These are phyloP conservation scores for Calcarisporium arbuscula DNA, from an alignment of 2,329 filamentous ascomycete genomes.

Conservation along the genomic window DNA sequence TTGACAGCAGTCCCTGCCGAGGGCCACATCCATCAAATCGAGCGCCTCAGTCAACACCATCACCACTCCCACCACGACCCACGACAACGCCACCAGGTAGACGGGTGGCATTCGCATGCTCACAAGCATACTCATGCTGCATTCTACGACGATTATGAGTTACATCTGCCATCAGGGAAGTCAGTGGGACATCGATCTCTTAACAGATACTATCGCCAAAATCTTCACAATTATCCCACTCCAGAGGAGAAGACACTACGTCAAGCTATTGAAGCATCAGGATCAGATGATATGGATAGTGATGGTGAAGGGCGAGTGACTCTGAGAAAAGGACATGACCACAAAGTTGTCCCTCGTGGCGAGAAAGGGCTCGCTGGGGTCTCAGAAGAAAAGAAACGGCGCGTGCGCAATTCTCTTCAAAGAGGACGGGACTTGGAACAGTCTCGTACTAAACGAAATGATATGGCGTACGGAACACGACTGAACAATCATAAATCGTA, in stretches of 20 bases:
- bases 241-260: conserved; percentile 67
- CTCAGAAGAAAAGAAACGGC: conserved; percentile 66
- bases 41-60: conserved; percentile 63
- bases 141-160: conserved; percentile 87
- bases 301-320: conserved; percentile 26
- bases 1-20: conserved; percentile 74
- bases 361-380: conserved; percentile 76
- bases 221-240: conserved; percentile 77
- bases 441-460: conserved; percentile 54
- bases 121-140: conserved; percentile 68
- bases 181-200: conserved; percentile 86
- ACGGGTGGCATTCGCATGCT: conserved; percentile 77
- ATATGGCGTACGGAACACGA: conserved; percentile 66
- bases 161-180: conserved; percentile 85
- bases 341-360: conserved; percentile 57
- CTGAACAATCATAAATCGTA: conserved; percentile 66
- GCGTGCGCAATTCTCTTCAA: conserved; percentile 60
- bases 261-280: conserved; percentile 49
- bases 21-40: conserved; percentile 62
- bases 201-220: conserved; percentile 86
- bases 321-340: conserved; percentile 24
- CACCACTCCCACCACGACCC: conserved; percentile 70
- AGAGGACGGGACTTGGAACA: conserved; percentile 61
- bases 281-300: conserved; percentile 26
- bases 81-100: conserved; percentile 64